Conservation (phyloP, 345 rosid species). For the Angophora floribunda region DNA sequence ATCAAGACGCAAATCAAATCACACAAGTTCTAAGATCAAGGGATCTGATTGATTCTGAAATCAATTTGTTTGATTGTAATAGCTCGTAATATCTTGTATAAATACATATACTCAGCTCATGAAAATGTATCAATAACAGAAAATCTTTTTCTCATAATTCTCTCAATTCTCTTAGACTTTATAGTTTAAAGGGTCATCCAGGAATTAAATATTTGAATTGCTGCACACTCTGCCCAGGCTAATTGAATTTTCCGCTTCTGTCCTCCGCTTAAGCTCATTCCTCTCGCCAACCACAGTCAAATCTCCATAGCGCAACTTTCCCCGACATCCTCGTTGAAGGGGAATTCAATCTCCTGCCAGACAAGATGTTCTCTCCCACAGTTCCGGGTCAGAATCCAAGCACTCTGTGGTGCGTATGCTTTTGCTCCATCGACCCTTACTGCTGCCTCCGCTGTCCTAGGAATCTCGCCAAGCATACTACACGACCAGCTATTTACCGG, state of each 20-base stretch:
- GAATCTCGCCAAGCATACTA: conserved; percentile 72
- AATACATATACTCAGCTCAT: too few species aligned
- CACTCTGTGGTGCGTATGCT: conserved; percentile 71
- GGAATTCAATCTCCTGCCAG: conserved; percentile 49
- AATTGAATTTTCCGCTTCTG: conserved; percentile 79
- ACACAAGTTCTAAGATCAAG: too few species aligned
- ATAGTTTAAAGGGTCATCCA: conserved; percentile 65
- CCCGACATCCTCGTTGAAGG: conserved; percentile 40
- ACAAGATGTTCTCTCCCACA: conserved; percentile 57
- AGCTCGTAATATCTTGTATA: too few species aligned
- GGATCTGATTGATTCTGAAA: too few species aligned
- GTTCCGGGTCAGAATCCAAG: conserved; percentile 81
- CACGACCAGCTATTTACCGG: conserved; percentile 71
- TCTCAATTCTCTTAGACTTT: too few species aligned
- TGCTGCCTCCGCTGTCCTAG: conserved; percentile 45
- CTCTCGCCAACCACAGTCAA: conserved; percentile 66
- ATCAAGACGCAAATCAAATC: too few species aligned
- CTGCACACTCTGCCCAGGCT: conserved; percentile 63
- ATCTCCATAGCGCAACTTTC: conserved; percentile 65
- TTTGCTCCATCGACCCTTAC: conserved; percentile 46
- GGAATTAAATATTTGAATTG: conserved; percentile 53
- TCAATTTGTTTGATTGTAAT: too few species aligned
- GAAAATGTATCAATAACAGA: too few species aligned
- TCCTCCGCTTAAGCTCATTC: conserved; percentile 80
- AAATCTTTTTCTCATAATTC: too few species aligned